Percentiles rank a stretch among this genome's conserved stretches.
These are phyloP conservation scores for Diaporthe ampelina DNA, from an alignment of 2,329 filamentous ascomycete species.

Conservation along the genomic window DNA sequence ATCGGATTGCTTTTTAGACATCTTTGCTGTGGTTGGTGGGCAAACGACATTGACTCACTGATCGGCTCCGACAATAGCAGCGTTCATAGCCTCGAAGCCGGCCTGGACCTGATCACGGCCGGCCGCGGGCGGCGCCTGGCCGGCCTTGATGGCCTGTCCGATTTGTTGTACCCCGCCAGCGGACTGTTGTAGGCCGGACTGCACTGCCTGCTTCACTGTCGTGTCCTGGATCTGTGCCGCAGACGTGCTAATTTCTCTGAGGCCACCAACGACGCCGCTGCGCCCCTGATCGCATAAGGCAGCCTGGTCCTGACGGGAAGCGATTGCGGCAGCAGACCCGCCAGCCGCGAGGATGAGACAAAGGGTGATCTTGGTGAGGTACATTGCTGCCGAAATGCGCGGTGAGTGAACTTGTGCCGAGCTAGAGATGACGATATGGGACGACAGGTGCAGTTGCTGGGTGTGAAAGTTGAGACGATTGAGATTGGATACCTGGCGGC, in stretches of 20 bases:
- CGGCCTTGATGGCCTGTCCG: constrained; percentile 14
- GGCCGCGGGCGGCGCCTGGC: constrained; percentile 15
- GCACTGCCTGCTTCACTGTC: constrained; percentile 20
- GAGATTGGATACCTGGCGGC: background rate
- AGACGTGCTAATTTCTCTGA: constrained; percentile 16
- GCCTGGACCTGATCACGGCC: constrained; percentile 18
- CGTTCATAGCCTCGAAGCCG: constrained; percentile 21
- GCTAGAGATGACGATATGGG: background rate
- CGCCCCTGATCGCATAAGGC: background rate
- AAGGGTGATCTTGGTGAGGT: constrained; percentile 17
- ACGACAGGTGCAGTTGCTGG: background rate
- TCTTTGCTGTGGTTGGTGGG: too few species aligned
- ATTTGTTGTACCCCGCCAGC: constrained; percentile 24
- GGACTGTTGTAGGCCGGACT: constrained; percentile 5
- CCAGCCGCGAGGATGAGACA: constrained; percentile 2
- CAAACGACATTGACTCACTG: background rate
- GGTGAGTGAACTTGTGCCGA: background rate
- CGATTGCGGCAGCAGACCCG: constrained; percentile 3
- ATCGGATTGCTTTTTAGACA: background rate
- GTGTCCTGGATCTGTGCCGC: constrained; percentile 13
- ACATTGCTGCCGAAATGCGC: background rate
- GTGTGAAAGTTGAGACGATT: background rate
- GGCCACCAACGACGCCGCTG: background rate
- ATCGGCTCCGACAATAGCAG: constrained; percentile 6
- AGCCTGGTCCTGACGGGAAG: constrained; percentile 1